Base-by-base conservation (phyloP, 345 rosid species). In the Ricinus communis region DNA sequence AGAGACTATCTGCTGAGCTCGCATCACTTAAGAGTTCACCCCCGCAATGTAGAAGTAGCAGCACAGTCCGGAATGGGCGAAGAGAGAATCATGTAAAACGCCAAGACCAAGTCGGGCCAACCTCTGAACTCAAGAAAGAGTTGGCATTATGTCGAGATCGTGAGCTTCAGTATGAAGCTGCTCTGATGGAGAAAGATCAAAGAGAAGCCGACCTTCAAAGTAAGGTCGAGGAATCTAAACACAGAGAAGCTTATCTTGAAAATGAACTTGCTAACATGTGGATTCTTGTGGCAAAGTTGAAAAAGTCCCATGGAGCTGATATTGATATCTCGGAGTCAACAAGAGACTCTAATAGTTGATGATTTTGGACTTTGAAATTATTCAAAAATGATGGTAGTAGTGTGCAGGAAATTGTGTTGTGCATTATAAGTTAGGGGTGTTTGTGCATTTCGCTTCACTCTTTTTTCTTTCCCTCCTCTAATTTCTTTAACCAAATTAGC, bases 221-320 rank as follows among this genome's bases (percentile, higher is more conserved):
- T 60, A 91, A 77, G 66, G 81, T 93, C 13, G 94, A 92, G 80
- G 99, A 96, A 77, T 89, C 99, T n/a, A 93, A 93, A 77, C 91
- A 85, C 54, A 87, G 97, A 81, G 99, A 96, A 86, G 88, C 98
- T 5, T 92, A 96, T 75, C 75, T 96, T 70, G 99, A 96, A 85
- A 90, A 93, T 24, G 99, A 96, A 81, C 98, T 96, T 7, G 99
- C 99, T 33, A 96, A 85, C 76, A 96, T 96, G 99, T 96, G 99
- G 99, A 97, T 92, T 70, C 93, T 90, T 28, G 99, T 96, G 41
- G 93, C 99, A 1, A 93, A 89, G 77, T 59, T 96, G 83, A 96
- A 90, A 74, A 91, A 82, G 69, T 85, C 93, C 24, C 86, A 78
- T 43, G 97, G 85, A 47, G 73, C 62, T 25, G 94, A 85, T 70